Conservation (phyloP, 139 green algal species). For the Diplosphaera chodatii region DNA sequence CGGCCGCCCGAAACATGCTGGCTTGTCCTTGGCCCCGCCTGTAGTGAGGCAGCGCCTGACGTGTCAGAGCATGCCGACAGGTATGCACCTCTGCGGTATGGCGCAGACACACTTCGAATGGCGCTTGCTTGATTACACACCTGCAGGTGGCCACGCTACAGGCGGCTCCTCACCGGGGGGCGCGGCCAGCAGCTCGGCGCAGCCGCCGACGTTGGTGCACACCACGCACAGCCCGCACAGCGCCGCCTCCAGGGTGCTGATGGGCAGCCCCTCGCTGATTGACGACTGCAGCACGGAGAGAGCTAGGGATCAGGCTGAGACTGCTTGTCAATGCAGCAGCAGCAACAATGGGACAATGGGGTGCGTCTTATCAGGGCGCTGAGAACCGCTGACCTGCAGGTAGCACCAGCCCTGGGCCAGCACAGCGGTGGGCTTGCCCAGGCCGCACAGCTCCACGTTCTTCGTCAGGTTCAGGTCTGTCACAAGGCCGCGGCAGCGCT, state of each 20-base stretch:
- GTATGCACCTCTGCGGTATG: too few relatives aligned
- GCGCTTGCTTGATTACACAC: too few relatives aligned
- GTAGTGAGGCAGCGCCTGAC: too few relatives aligned
- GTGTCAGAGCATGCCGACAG: too few relatives aligned
- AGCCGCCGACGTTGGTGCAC: conserved; percentile 11
- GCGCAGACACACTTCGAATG: too few relatives aligned
- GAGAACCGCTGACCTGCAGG: conserved; percentile 5
- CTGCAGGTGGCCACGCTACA: too few relatives aligned
- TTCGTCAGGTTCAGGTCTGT: conserved; percentile 7
- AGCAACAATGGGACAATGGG: too few relatives aligned
- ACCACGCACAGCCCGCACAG: conserved; percentile 13
- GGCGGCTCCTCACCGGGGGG: too few relatives aligned
- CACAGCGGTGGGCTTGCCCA: conserved; percentile 9
- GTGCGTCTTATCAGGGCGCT: too few relatives aligned
- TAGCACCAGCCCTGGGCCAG: conserved; percentile 8
- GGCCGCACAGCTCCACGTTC: conserved; percentile 1
- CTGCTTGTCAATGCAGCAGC: too few relatives aligned
- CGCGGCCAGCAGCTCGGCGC: conserved; percentile 4
- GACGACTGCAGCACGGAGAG: conserved; percentile 13
- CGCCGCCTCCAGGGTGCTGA: conserved; percentile 10
- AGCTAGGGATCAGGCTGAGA: too few relatives aligned
- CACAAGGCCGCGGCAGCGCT: conserved; percentile 4
- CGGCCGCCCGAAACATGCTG: conserved; percentile 1
- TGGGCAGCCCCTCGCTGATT: conserved; percentile 9
- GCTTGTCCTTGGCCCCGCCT: background rate